A percentile compares a stretch with the other conserved stretches of the same genome.
phyloP scores from a whole-genome alignment of 2,329 filamentous ascomycete species.

The Cercospora nicotianae region DNA sequence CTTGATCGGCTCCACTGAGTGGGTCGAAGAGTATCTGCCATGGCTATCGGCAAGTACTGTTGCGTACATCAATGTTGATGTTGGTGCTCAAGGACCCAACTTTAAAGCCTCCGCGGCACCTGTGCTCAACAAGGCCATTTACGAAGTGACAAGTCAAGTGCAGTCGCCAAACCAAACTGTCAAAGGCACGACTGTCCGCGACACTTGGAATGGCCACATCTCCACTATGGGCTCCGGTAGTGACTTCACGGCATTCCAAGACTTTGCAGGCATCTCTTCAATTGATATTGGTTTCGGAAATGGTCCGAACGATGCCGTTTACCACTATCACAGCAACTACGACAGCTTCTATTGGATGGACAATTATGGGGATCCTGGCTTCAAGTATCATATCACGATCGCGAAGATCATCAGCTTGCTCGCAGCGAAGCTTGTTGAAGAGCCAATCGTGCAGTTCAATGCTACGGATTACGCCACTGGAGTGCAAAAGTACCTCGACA shows the following conservation, averaged over 20 bases:
- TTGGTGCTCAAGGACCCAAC: slow-evolving; percentile 65
- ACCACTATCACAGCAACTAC: slow-evolving; percentile 82
- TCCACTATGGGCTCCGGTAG: slow-evolving; percentile 55
- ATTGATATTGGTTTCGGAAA: slow-evolving; percentile 50
- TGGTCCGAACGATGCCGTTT: slow-evolving; percentile 51
- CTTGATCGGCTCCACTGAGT: slow-evolving; percentile 82
- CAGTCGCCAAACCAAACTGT: slow-evolving; percentile 69
- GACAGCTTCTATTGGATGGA: slow-evolving; percentile 85
- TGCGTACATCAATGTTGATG: slow-evolving; percentile 84
- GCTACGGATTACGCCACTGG: slow-evolving; percentile 49
- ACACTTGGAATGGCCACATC: slow-evolving; percentile 59
- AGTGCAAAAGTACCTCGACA: slow-evolving; percentile 45
- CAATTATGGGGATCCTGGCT: slow-evolving; percentile 67
- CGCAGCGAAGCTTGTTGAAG: slow-evolving; percentile 49
- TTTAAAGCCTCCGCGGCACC: slow-evolving; percentile 70
- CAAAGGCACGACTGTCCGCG: slow-evolving; percentile 66
- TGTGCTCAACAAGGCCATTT: slow-evolving; percentile 70
- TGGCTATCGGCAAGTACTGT: slow-evolving; percentile 74
- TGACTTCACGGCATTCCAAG: slow-evolving; percentile 56
- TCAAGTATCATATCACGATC: slow-evolving; percentile 57
- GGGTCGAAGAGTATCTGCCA: slow-evolving; percentile 85
- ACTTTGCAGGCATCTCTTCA: slow-evolving; percentile 53
- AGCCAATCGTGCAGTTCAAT: slow-evolving; percentile 49
- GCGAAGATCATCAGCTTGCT: slow-evolving; percentile 50
- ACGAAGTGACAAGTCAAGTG: slow-evolving; percentile 64